Percentiles rank a stretch among this genome's conserved stretches.
Conservation (phyloP, 495 filamentous ascomycete species). For the Penicillium taxi region DNA sequence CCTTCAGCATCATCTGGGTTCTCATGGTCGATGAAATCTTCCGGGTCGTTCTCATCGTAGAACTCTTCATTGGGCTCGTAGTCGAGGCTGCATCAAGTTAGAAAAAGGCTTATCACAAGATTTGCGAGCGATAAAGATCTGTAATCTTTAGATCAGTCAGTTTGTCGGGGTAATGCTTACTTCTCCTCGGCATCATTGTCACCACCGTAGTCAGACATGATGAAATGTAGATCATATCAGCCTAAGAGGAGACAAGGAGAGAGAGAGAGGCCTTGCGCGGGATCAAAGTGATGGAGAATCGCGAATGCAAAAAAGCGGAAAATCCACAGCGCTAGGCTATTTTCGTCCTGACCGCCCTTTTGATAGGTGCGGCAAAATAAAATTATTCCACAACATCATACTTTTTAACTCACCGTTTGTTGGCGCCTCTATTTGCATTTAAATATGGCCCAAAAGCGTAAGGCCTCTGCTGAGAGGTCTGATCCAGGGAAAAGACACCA, state of each 20-base stretch:
- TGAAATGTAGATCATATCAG: constrained; percentile 17
- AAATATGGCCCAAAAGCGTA: constrained; percentile 27
- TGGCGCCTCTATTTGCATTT: neutral
- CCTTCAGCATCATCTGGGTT: constrained; percentile 36
- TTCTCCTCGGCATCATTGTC: constrained; percentile 54
- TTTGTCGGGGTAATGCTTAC: constrained; percentile 23
- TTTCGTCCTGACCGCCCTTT: constrained; percentile 29
- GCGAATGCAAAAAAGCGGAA: constrained; percentile 30
- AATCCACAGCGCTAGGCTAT: constrained; percentile 31
- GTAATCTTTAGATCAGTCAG: constrained; percentile 3
- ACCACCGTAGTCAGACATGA: constrained; percentile 75
- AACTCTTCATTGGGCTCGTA: constrained; percentile 52
- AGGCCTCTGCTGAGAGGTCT: constrained; percentile 16
- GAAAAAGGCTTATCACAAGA: constrained; percentile 6
- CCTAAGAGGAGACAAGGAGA: constrained; percentile 14
- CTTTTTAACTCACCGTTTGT: constrained; percentile 1
- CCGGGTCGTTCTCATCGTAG: constrained; percentile 59
- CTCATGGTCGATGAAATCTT: constrained; percentile 44
- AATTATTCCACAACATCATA: constrained; percentile 14
- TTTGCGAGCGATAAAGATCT: constrained; percentile 3
- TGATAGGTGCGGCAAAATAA: constrained; percentile 28
- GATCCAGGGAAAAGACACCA: constrained; percentile 25
- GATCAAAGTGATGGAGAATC: constrained; percentile 10
- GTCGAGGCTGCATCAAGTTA: constrained; percentile 34
- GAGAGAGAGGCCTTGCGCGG: constrained; percentile 15